Conservation (phyloP, 306 rosid species). For the Rosa lucieae region DNA sequence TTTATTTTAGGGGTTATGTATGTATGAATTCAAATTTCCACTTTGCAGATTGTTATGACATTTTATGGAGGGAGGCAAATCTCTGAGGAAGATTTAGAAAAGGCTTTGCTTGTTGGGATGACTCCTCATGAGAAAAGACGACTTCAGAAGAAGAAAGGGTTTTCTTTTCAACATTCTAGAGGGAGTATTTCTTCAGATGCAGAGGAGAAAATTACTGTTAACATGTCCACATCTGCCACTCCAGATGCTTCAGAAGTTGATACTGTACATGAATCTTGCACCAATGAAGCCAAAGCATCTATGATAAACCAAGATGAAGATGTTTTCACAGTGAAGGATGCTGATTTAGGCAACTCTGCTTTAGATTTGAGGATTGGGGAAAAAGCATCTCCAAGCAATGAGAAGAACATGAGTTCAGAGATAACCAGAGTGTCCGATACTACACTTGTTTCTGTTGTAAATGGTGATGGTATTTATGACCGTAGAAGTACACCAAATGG, state of each 20-base stretch:
- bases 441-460: conserved; percentile 25
- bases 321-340: conserved; percentile 22
- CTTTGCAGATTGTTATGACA: conserved; percentile 65
- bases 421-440: conserved; percentile 26
- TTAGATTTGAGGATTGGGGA: conserved; percentile 34
- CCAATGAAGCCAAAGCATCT: conserved; percentile 18
- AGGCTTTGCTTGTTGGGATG: conserved; percentile 84
- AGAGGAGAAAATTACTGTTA: conserved; percentile 37
- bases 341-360: conserved; percentile 29
- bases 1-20: background rate
- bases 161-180: conserved; percentile 43
- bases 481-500: conserved; percentile 34
- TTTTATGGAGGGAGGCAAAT: conserved; percentile 89
- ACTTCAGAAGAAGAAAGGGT: conserved; percentile 65
- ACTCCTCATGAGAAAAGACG: conserved; percentile 81
- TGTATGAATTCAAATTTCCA: conserved; percentile 4
- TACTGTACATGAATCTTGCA: conserved; percentile 30
- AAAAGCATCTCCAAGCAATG: conserved; percentile 26
- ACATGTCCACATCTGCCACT: conserved; percentile 22
- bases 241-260: conserved; percentile 28
- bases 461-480: conserved; percentile 27
- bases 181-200: conserved; percentile 33
- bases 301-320: conserved; percentile 29
- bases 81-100: conserved; percentile 76
- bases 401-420: conserved; percentile 26